Percentiles rank a stretch among this genome's conserved stretches.
phyloP scores from a whole-genome alignment of 1,284 basidiomycete genomes.

The Malassezia pachydermatis region DNA sequence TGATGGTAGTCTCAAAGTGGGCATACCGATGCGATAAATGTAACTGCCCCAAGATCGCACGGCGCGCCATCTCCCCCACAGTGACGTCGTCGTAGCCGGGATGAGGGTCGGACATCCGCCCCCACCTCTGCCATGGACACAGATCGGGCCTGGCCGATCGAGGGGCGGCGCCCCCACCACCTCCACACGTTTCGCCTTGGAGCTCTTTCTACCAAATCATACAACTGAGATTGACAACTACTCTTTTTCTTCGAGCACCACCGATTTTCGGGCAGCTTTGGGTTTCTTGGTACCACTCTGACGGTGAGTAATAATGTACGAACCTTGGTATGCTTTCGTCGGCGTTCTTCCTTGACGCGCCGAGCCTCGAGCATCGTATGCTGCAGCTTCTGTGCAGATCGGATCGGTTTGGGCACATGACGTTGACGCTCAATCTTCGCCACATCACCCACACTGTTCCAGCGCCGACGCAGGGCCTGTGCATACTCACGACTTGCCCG shows the following conservation, averaged over 20 bases:
- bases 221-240: too few species aligned
- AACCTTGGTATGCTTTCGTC: slow-evolving; percentile 57
- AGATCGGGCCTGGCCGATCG: too few species aligned
- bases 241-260: slow-evolving; percentile 28
- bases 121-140: too few species aligned
- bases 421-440: slow-evolving; percentile 70
- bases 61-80: background rate
- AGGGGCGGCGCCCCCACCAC: too few species aligned
- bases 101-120: background rate
- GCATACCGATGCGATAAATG: slow-evolving; percentile 53
- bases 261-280: slow-evolving; percentile 69
- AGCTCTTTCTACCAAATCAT: too few species aligned
- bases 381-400: slow-evolving; percentile 78
- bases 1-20: slow-evolving; percentile 59
- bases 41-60: slow-evolving; percentile 36
- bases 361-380: slow-evolving; percentile 82
- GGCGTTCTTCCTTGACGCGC: slow-evolving; percentile 83
- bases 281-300: slow-evolving; percentile 76
- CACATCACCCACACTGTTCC: slow-evolving; percentile 64
- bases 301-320: slow-evolving; percentile 33
- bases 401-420: slow-evolving; percentile 78
- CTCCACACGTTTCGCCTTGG: too few species aligned
- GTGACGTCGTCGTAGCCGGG: background rate
- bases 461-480: slow-evolving; percentile 73
- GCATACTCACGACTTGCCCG: slow-evolving; percentile 86